Percentiles rank a stretch among this genome's conserved stretches.
Conservation (phyloP, 2,329 filamentous ascomycete genomes). For the Colletotrichum spinosum region DNA sequence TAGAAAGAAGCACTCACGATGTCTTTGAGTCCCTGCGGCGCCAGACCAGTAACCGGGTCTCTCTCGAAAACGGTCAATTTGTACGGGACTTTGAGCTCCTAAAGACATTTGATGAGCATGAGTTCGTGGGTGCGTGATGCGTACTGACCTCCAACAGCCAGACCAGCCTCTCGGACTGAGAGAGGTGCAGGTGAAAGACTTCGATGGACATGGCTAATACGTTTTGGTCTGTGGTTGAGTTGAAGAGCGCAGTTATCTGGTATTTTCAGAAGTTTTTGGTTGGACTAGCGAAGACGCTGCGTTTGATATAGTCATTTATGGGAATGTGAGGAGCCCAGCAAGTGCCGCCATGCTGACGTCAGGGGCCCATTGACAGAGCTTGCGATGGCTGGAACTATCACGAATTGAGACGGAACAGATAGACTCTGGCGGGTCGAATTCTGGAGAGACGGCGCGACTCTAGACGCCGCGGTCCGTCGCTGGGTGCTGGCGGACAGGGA, state of each 20-base stretch:
- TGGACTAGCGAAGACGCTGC: neutral
- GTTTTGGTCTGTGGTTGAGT: neutral
- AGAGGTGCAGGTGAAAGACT: constrained; percentile 38
- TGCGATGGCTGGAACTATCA: neutral
- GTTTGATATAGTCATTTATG: constrained; percentile 7
- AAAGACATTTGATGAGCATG: neutral
- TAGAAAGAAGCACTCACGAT: constrained; percentile 7
- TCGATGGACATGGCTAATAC: constrained; percentile 34
- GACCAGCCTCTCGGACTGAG: constrained; percentile 39
- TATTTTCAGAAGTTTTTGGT: neutral
- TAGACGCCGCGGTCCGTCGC: constrained; percentile 25
- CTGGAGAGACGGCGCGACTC: constrained; percentile 16
- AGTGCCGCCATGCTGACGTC: constrained; percentile 31
- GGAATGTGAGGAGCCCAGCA: neutral
- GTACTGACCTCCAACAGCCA: constrained; percentile 36
- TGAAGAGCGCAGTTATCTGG: neutral
- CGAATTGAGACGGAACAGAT: neutral
- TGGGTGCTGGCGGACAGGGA: constrained; percentile 18
- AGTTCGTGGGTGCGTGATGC: neutral
- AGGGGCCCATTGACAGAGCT: constrained; percentile 17
- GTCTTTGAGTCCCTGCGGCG: constrained; percentile 29
- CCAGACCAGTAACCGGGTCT: constrained; percentile 27
- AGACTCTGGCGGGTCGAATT: constrained; percentile 4
- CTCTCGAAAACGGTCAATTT: constrained; percentile 29
- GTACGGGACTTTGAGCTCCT: constrained; percentile 37